Base-by-base conservation (phyloP, 2,329 filamentous ascomycete genomes). In the Blumeria hordei region DNA sequence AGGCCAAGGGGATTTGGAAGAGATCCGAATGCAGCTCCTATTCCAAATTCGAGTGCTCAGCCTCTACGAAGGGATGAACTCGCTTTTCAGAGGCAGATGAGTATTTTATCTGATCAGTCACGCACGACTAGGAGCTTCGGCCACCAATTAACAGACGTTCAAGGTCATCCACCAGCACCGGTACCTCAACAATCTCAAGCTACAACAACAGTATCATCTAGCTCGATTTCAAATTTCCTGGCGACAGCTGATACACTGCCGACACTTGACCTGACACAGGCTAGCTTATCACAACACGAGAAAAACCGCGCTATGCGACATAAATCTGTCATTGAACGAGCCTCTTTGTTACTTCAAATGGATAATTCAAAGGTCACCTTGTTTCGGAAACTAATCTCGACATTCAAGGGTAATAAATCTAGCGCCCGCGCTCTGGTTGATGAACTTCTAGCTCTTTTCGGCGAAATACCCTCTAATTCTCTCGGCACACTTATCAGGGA, bases 401-500 rank as follows among this genome's bases (percentile, higher is more conserved):
- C 80, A 11, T 98, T 84, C 66, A 82, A 81, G 28, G 77, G 75
- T 50, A 81, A 77, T 16, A 70, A 72, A n/a, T 72, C 88, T 54
- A 76, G 80, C 0, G 84, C 88, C 0, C 72, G 79, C 0, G 80
- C 86, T 57, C 75, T 98, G 1, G 82, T 96, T 57, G 88, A 95
- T 60, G 78, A 80, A 0, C 88, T 95, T 68, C 94, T 94, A 65
- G 77, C 82, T 0, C 74, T 95, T 3, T 95, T 94, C 60, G 72
- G 71, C 18, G 83, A 94, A 64, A 83, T 83, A 0, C 80, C 83
- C 0, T 82, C 86, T 7, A 77, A 79, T 12, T 83, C 93, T 33
- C 72, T 98, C 0, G 88, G 88, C 12, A 95, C 88, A 32, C 74
- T 98, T 0, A 77, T 96, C 58, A 85, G 90, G 58, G 92, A 98